Evolutionary conservation across 2,329 filamentous ascomycete genomes (phyloP), one percentile per base, ranked within the genome.

Genomic region (Apiospora hydei): DNA sequence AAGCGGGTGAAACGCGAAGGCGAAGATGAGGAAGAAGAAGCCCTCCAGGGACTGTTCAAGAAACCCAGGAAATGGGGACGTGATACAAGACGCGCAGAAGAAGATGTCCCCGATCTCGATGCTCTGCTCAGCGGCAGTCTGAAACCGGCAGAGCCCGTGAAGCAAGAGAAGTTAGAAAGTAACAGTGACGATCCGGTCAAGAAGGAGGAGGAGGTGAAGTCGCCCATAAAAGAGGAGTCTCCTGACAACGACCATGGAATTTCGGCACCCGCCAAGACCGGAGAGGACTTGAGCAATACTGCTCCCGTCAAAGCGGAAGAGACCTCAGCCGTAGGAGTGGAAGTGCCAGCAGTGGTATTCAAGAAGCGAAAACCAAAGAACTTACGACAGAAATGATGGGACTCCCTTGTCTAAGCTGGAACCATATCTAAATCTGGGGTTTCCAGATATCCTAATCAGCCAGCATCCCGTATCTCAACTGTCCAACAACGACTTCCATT

Each of bases 321-420:
- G 77, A 74, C 30, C 69, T 69, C 69, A 2, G 71, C 74, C 44
- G 61, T 71, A 24, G 72, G 74, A 24, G 74, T 71, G 30, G 78
- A 76, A 13, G 75, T 80, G 3, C 78, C 84, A 14, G 85, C 88
- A 3, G 87, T 94, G 2, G 84, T 94, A 3, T 96, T 96, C 82
- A 96, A 95, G 83, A 95, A 95, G 84, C 86, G 93, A 70, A 96
- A 94, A 78, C 85, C 90, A 18, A 92, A 91, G 84, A 88, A 87
- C 69, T 85, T 91, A 47, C 87, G 90, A 26, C 88, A 91, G 76
- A 91, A 88, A 79, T 91, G 77, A 83, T 57, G 34, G 30, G 30
- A 41, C 4, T 46, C 41, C 18, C n/a, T 34, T 30, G 66, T 68
- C 66, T 30, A 68, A 21, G 41, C 26, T 68, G 66, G 26, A 47